Evolutionary conservation across 164 flowering plant species (phyloP), one percentile per base, ranked within the genome.

Genomic region (Annona squamosa): DNA sequence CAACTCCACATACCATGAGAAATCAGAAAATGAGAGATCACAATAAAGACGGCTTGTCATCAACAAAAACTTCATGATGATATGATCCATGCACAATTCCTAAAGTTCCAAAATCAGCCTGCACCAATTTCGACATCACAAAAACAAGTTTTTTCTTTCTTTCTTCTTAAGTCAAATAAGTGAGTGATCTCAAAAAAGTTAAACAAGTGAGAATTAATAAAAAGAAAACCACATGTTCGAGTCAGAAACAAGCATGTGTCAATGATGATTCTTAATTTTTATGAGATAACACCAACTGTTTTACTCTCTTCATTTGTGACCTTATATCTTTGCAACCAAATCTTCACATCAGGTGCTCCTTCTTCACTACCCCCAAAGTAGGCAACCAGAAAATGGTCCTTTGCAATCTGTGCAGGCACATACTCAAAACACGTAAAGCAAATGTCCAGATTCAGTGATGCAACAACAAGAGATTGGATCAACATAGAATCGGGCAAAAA

Each of bases 261-360:
- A 7, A 13, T 3, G 16, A 52, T 12, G 41, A 52, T 12, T n/a
- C 65, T 63, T 6, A 42, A 42, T 44, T 9, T 44, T n/a, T 19
- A 42, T 2, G 3, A 44, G 42, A 61, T 42, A 62, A 10, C 3
- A 71, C 18, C 19, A 1, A 13, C 17, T 3, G 44, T 7, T n/a
- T 18, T 18, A 37, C 5, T 43, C 61, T 16, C 44, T 26, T 26
- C 37, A 26, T 26, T 26, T 26, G 37, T 74, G 70, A 90, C 98
- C 91, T 87, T 85, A 80, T 81, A 92, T 42, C 77, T 83, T 82
- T 92, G 98, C 81, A 88, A 64, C 98, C 98, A 94, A 67, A 94
- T 94, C 78, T 90, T 92, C 37, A 92, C 98, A 83, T 94, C 97
- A 17, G 95, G 91, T 48, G 91, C 95, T 6, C 98, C 98, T 79